Evolutionary conservation across 208 protist species (phyloP).

Genomic region (Crithidia thermophila): DNA sequence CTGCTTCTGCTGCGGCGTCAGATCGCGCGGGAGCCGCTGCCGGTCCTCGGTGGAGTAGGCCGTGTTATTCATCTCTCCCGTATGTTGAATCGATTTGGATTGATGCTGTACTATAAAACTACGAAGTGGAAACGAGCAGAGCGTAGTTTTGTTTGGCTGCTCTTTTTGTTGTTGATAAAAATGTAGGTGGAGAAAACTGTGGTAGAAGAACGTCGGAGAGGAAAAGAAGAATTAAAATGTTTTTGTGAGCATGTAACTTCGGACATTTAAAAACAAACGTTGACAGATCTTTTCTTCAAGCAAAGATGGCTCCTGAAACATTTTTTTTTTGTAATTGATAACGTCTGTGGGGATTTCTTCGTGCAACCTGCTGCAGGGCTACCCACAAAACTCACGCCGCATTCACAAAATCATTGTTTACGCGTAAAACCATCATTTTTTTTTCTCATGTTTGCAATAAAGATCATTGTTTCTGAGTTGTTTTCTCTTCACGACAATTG

Average conservation of each 20-base stretch:
- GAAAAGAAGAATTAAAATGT: neutral
- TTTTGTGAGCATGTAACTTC: neutral
- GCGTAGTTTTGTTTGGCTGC: neutral
- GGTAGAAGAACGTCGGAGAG: constrained; percentile 2
- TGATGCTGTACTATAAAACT: too few species aligned
- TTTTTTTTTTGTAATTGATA: too few species aligned
- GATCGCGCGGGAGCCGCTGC: constrained; percentile 73
- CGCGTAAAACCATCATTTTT: too few species aligned
- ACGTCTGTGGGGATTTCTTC: too few species aligned
- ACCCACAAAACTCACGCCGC: neutral
- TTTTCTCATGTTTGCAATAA: too few species aligned
- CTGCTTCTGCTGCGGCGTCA: constrained; percentile 86
- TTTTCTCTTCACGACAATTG: too few species aligned
- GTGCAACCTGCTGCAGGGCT: too few species aligned
- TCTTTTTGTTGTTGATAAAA: neutral
- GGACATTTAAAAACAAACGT: too few species aligned
- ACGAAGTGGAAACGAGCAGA: neutral
- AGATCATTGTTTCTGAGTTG: too few species aligned
- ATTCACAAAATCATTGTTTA: neutral
- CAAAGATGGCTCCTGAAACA: too few species aligned
- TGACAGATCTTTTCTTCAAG: too few species aligned
- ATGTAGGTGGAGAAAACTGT: neutral
- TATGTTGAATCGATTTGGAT: neutral
- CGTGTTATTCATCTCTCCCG: constrained; percentile 44
- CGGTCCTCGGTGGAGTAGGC: constrained; percentile 54